Evolutionary conservation across 148 eudicot genomes (phyloP).

Genomic region (Camellia japonica): DNA sequence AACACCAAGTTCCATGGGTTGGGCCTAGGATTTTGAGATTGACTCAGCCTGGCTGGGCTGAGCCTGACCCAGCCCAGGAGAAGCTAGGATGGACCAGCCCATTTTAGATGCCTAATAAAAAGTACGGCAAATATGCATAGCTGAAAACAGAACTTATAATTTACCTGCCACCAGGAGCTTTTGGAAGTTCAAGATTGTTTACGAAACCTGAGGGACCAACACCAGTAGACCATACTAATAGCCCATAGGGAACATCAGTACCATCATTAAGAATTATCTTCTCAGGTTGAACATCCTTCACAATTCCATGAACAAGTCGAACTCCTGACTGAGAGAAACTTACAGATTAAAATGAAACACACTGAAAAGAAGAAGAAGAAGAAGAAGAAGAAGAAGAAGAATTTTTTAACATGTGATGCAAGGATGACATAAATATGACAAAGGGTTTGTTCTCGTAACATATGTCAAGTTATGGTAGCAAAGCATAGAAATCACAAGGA

Average conservation of each 20-base stretch:
- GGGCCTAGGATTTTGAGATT: too few relatives aligned
- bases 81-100: too few relatives aligned
- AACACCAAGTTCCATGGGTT: too few relatives aligned
- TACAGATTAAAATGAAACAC: conserved; percentile 16
- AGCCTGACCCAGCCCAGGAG: too few relatives aligned
- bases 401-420: background rate
- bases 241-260: conserved; percentile 83
- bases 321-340: conserved; percentile 85
- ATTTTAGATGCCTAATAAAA: background rate
- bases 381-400: conserved; percentile 5
- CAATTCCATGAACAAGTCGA: conserved; percentile 84
- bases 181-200: conserved; percentile 56
- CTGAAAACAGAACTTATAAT: conserved; percentile 5
- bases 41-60: too few relatives aligned
- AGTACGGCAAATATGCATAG: conserved; percentile 8
- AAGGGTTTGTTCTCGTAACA: background rate
- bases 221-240: conserved; percentile 97
- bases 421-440: background rate
- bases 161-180: conserved; percentile 93
- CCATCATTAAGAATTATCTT: conserved; percentile 81
- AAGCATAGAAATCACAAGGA: background rate
- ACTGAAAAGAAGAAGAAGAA: conserved; percentile 10
- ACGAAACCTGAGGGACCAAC: conserved; percentile 90
- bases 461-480: background rate
- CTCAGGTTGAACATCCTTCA: conserved; percentile 78